phyloP scores from a whole-genome alignment of 2,329 filamentous ascomycete genomes.

The Amauroascus verrucosus region DNA sequence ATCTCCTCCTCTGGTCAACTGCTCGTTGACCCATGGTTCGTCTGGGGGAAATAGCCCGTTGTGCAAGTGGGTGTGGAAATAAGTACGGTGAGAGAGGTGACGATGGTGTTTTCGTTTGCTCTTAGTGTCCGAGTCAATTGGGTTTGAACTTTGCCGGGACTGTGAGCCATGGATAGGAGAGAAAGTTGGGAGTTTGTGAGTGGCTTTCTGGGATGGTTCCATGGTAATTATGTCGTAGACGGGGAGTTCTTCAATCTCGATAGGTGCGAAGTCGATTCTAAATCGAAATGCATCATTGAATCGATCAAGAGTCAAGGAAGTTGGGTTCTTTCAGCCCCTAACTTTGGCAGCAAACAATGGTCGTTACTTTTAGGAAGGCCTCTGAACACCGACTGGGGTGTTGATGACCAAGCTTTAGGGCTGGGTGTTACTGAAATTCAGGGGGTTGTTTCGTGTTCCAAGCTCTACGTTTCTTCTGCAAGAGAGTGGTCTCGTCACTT shows the following conservation, averaged over 20 bases:
- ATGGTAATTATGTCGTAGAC: not conserved
- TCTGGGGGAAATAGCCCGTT: slow-evolving; percentile 3
- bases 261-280: not conserved
- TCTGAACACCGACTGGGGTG: not conserved
- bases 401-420: not conserved
- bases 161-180: slow-evolving; percentile 3
- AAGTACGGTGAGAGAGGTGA: slow-evolving; percentile 4
- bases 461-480: not conserved
- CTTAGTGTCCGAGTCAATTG: not conserved
- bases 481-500: too few relatives aligned
- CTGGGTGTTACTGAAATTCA: not conserved
- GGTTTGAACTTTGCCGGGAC: not conserved
- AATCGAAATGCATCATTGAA: not conserved
- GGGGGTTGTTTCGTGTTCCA: not conserved
- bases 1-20: slow-evolving; percentile 5
- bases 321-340: too few relatives aligned
- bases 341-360: too few relatives aligned
- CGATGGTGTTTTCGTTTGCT: slow-evolving; percentile 3
- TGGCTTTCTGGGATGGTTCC: not conserved
- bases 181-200: not conserved
- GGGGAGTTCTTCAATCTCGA: not conserved
- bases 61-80: slow-evolving; percentile 3
- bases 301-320: not conserved
- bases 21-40: slow-evolving; percentile 3
- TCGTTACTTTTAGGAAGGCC: too few relatives aligned